Percentiles rank a stretch among this genome's conserved stretches.
These are phyloP conservation scores for Vitis hybrid DNA, from an alignment of 177 flowering plant genomes.

Conservation along the genomic window DNA sequence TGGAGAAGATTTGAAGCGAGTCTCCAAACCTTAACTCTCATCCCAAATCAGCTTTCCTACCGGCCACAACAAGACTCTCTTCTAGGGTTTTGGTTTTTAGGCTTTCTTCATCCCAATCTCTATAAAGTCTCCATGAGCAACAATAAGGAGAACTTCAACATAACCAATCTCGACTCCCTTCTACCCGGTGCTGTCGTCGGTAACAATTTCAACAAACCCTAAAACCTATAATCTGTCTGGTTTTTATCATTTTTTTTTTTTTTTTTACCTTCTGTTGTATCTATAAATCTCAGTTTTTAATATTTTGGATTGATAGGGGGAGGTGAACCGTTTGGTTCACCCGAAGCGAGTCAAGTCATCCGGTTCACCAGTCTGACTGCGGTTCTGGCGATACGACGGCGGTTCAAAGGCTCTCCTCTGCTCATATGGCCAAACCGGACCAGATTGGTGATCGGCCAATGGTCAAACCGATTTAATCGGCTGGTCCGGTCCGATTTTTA, in stretches of 20 bases:
- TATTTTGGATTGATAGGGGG: not conserved
- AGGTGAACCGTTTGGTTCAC: no score
- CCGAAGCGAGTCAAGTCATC: no score
- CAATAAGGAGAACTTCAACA: conserved; percentile 37
- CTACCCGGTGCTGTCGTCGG: conserved; percentile 39
- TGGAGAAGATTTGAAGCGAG: conserved; percentile 11
- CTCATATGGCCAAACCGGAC: no score
- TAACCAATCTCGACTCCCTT: conserved; percentile 42
- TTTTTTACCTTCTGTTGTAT: not conserved
- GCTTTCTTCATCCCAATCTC: not conserved
- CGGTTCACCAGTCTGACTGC: rapidly evolving
- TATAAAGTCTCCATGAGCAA: conserved; percentile 27
- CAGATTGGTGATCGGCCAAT: no score
- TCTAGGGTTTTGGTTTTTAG: conserved; percentile 26
- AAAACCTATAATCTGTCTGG: not conserved
- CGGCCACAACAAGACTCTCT: not conserved
- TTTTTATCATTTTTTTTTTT: not conserved
- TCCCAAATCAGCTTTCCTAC: not conserved
- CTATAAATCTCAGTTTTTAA: not conserved
- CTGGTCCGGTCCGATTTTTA: no score
- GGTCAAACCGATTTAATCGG: no score
- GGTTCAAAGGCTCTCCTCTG: rapidly evolving
- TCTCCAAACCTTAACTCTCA: not conserved
- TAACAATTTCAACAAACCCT: conserved; percentile 6
- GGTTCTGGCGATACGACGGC: no score